Conservation (phyloP, 2,329 filamentous ascomycete genomes). For the Alternaria hordeiaustralica region DNA sequence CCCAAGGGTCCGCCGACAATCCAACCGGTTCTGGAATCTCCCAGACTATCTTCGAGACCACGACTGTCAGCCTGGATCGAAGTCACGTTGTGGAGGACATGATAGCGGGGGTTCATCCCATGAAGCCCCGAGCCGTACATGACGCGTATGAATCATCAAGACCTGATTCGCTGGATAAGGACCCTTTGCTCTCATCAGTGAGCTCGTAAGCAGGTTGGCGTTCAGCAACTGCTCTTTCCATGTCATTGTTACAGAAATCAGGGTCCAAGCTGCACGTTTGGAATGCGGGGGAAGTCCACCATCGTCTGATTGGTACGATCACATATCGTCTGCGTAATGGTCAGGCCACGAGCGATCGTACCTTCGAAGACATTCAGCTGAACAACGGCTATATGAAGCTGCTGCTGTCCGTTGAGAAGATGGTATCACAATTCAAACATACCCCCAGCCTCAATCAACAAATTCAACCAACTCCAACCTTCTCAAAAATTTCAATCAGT, state of each 20-base stretch:
- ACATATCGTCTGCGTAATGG: slow-evolving; percentile 38
- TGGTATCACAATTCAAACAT: not conserved
- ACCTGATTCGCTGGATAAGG: slow-evolving; percentile 17
- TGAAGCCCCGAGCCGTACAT: not conserved
- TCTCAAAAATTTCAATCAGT: not conserved
- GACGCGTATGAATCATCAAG: slow-evolving; percentile 3
- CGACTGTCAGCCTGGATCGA: slow-evolving; percentile 12
- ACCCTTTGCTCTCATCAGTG: slow-evolving; percentile 2
- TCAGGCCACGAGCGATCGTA: slow-evolving; percentile 36
- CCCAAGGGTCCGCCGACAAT: not conserved
- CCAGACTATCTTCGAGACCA: slow-evolving; percentile 2
- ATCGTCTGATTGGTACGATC: slow-evolving; percentile 46
- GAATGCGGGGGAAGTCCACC: slow-evolving; percentile 42
- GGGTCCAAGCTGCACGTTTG: slow-evolving; percentile 33
- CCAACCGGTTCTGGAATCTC: not conserved
- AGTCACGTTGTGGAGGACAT: not conserved
- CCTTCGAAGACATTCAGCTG: slow-evolving; percentile 20
- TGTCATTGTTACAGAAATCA: slow-evolving; percentile 32
- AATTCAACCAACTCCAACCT: too few relatives aligned
- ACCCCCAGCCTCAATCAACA: not conserved
- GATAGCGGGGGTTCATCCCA: not conserved
- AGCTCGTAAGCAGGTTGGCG: not conserved
- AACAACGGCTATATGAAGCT: slow-evolving; percentile 23
- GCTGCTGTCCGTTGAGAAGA: not conserved
- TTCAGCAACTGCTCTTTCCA: slow-evolving; percentile 18